Evolutionary conservation across 2,329 filamentous ascomycete species (phyloP).

Genomic region (Akanthomyces lecanii): DNA sequence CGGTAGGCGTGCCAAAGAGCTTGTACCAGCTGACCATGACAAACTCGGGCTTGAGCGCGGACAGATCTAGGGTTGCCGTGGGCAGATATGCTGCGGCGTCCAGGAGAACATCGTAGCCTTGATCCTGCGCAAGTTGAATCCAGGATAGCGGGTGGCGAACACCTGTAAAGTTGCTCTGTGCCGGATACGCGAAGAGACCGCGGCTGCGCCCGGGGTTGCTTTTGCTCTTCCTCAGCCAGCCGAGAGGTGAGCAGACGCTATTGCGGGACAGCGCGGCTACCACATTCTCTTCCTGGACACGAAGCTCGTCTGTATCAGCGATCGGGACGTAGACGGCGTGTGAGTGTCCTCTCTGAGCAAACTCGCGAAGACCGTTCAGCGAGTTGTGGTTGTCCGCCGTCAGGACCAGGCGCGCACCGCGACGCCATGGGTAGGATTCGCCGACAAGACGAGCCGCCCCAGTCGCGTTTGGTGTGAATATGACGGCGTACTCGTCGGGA

Average conservation of each 20-base stretch:
- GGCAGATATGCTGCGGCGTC: conserved; percentile 39
- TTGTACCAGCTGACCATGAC: conserved; percentile 40
- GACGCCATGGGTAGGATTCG: conserved; percentile 35
- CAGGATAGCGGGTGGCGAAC: conserved; percentile 38
- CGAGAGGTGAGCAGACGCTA: not conserved
- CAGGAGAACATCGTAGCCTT: conserved; percentile 38
- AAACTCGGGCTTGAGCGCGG: conserved; percentile 34
- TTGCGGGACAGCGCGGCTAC: conserved; percentile 22
- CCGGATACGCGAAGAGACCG: conserved; percentile 42
- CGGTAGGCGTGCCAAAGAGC: conserved; percentile 39
- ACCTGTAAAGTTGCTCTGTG: conserved; percentile 43
- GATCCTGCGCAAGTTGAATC: conserved; percentile 31
- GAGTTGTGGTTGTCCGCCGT: conserved; percentile 42
- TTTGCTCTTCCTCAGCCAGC: not conserved
- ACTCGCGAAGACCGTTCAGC: conserved; percentile 36
- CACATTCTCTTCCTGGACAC: conserved; percentile 26
- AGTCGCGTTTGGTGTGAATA: conserved; percentile 39
- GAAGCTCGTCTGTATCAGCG: conserved; percentile 24
- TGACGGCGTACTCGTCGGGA: conserved; percentile 34
- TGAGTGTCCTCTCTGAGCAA: conserved; percentile 26
- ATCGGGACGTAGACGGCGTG: conserved; percentile 30
- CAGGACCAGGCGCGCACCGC: conserved; percentile 28
- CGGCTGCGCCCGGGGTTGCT: not conserved
- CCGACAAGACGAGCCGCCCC: conserved; percentile 36
- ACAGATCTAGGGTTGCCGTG: conserved; percentile 33